Conservation (phyloP, 192 early-diverging fungal species). For the Entophlyctis luteolus region DNA sequence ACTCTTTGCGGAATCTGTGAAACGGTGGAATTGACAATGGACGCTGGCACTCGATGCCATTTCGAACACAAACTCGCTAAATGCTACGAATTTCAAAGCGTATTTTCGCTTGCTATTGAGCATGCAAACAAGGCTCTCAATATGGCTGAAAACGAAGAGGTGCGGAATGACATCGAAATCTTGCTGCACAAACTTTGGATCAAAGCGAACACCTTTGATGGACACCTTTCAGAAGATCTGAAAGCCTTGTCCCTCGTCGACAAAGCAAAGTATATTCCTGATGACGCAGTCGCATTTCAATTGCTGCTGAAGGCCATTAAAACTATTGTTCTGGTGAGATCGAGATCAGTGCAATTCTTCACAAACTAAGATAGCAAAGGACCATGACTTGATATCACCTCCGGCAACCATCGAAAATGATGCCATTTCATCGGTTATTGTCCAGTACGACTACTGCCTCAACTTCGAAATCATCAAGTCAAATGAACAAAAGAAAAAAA, state of each 20-base stretch:
- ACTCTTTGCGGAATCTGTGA: slow-evolving; percentile 15
- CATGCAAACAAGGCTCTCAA: slow-evolving; percentile 29
- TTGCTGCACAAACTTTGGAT: slow-evolving; percentile 27
- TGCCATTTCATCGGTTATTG: not conserved
- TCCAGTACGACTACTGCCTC: slow-evolving; percentile 4
- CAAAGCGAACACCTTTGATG: slow-evolving; percentile 31
- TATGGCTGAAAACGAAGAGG: not conserved
- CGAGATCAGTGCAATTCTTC: not conserved
- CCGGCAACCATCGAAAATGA: slow-evolving; percentile 3
- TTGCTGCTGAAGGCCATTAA: slow-evolving; percentile 18
- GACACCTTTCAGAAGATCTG: slow-evolving; percentile 19
- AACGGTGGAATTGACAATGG: not conserved
- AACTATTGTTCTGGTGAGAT: slow-evolving; percentile 17
- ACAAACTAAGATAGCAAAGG: not conserved
- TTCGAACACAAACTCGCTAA: slow-evolving; percentile 25
- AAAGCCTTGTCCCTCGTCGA: slow-evolving; percentile 28
- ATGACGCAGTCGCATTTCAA: slow-evolving; percentile 15
- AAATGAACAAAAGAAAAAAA: not conserved
- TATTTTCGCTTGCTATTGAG: slow-evolving; percentile 19
- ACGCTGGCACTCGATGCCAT: not conserved
- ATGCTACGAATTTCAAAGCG: slow-evolving; percentile 27
- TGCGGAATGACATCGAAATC: slow-evolving; percentile 26
- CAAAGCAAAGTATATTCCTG: slow-evolving; percentile 28
- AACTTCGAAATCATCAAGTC: slow-evolving; percentile 24
- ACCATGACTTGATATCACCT: slow-evolving; percentile 23